phyloP scores from a whole-genome alignment of 495 filamentous ascomycete species.

The Penicillium goetzii region DNA sequence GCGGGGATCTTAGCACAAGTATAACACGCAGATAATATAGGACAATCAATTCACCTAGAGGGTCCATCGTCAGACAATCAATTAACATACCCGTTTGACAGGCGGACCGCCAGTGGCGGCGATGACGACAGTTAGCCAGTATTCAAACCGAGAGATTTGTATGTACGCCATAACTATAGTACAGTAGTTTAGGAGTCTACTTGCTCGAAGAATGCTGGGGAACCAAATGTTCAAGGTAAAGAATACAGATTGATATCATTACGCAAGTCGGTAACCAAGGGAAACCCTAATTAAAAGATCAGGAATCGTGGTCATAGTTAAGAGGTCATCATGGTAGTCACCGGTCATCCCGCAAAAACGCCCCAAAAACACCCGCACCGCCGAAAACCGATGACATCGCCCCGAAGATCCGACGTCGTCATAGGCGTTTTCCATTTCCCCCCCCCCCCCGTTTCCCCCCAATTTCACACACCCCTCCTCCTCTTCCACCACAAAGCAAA shows the following conservation, averaged over 20 bases:
- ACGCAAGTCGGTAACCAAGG: neutral
- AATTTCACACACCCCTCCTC: neutral
- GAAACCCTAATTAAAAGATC: neutral
- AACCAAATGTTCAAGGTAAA: neutral
- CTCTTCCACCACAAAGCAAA: neutral
- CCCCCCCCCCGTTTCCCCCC: conserved; percentile 9
- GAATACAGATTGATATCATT: neutral
- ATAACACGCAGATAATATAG: neutral
- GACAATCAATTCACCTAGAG: neutral
- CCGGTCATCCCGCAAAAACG: conserved; percentile 2
- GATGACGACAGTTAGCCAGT: conserved; percentile 19
- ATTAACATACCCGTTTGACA: neutral
- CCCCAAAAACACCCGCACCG: conserved; percentile 2
- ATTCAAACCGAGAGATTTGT: neutral
- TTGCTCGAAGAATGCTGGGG: neutral
- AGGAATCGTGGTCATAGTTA: neutral
- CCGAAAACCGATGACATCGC: conserved; percentile 34
- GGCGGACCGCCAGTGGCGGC: conserved; percentile 23
- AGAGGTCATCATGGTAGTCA: neutral
- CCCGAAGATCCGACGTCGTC: conserved; percentile 26
- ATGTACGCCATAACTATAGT: neutral
- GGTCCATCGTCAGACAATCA: neutral
- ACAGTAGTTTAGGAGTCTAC: neutral
- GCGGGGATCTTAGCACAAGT: neutral
- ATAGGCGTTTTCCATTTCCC: conserved; percentile 25